These are phyloP conservation scores for Herpetomonas samuelpessoai DNA, from an alignment of 208 protist species.

Conservation along the genomic window DNA sequence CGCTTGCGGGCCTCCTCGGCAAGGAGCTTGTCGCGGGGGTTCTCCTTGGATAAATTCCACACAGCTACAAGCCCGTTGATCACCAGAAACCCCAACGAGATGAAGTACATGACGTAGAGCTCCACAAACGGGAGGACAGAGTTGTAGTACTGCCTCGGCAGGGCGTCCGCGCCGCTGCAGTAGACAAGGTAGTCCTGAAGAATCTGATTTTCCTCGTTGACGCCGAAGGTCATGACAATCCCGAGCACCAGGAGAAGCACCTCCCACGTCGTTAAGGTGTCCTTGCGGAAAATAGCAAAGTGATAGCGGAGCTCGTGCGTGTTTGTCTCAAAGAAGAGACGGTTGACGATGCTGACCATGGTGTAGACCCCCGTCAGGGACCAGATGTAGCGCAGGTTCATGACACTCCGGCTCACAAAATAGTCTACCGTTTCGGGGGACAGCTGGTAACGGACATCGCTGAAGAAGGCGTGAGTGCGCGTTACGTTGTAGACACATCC, in stretches of 20 bases:
- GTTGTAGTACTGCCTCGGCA: conserved; percentile 26
- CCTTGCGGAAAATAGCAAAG: conserved; percentile 83
- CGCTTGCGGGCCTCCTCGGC: conserved; percentile 29
- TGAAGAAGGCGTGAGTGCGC: conserved; percentile 45
- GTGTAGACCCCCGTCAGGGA: conserved; percentile 43
- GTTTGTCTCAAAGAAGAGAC: conserved; percentile 60
- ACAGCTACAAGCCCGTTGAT: conserved; percentile 51
- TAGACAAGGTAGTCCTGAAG: conserved; percentile 55
- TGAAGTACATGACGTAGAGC: conserved; percentile 61
- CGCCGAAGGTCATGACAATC: conserved; percentile 37
- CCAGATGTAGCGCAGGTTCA: conserved; percentile 72
- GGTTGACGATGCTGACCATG: conserved; percentile 52
- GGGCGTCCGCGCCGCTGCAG: conserved; percentile 13
- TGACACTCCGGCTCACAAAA: conserved; percentile 56
- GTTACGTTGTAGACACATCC: conserved; percentile 39
- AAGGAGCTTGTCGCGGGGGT: conserved; percentile 53
- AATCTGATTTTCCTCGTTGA: conserved; percentile 46
- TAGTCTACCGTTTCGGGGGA: conserved; percentile 56
- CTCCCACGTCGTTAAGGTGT: conserved; percentile 77
- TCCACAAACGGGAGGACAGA: conserved; percentile 51
- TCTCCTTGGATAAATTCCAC: conserved; percentile 46
- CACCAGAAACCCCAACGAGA: conserved; percentile 35
- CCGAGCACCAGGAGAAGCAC: conserved; percentile 55
- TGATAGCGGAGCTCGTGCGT: conserved; percentile 78
- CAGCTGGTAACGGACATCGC: conserved; percentile 44